Evolutionary conservation across 768 basidiomycete genomes (phyloP).

Genomic region (Psilocybe cubensis): DNA sequence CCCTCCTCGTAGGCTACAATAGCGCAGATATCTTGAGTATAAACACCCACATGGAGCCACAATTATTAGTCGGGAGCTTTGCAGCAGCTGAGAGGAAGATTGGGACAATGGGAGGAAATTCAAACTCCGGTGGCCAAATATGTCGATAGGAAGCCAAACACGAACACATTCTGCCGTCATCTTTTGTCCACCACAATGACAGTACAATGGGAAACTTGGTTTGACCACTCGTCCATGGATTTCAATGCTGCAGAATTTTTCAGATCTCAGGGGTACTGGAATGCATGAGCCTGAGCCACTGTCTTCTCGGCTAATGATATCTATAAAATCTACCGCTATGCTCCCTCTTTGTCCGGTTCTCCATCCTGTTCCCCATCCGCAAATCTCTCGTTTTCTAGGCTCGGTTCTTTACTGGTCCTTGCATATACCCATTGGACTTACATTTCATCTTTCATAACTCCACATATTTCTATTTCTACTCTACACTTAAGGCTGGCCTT

Average conservation of each 20-base stretch:
- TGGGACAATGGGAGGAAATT: conserved; percentile 16
- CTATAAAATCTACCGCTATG: conserved; percentile 32
- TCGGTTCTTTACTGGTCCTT: conserved; percentile 19
- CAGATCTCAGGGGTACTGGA: not conserved
- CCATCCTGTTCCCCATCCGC: conserved; percentile 15
- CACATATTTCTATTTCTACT: conserved; percentile 16
- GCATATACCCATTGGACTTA: conserved; percentile 22
- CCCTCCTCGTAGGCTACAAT: not conserved
- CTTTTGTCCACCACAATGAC: conserved; percentile 21
- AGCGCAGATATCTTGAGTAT: not conserved
- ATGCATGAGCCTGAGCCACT: conserved; percentile 11
- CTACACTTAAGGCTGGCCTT: conserved; percentile 42
- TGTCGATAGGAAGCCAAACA: conserved; percentile 22
- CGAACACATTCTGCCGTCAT: conserved; percentile 6
- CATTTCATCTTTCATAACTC: conserved; percentile 23
- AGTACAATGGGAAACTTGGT: not conserved
- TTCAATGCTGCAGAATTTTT: not conserved
- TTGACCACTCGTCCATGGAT: not conserved
- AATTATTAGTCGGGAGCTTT: conserved; percentile 3
- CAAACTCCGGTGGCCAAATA: conserved; percentile 12
- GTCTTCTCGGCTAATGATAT: conserved; percentile 21
- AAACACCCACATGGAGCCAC: not conserved
- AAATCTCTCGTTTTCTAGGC: conserved; percentile 1
- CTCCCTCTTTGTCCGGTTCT: conserved; percentile 3
- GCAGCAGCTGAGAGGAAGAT: not conserved